Conservation (phyloP, 331 rosid species). For the Saraca asoca region DNA sequence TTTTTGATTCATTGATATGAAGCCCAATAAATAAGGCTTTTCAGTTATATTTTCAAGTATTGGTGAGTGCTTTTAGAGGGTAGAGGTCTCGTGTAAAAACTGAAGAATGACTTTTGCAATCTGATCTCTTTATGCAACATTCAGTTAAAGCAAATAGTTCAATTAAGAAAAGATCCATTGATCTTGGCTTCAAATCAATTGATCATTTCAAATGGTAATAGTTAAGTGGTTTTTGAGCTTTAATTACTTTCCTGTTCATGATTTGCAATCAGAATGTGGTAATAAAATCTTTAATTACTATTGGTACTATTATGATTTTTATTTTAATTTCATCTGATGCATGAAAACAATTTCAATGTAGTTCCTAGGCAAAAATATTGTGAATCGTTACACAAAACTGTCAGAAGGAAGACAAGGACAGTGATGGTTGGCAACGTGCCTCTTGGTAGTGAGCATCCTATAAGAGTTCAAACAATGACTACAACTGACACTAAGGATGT, state of each 20-base stretch:
- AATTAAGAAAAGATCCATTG: background rate
- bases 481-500: constrained; percentile 94
- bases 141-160: background rate
- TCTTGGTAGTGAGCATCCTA: constrained; percentile 92
- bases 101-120: constrained; percentile 12
- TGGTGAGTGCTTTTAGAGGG: constrained; percentile 5
- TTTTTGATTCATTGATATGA: background rate
- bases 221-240: no score
- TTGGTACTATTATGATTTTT: constrained; percentile 17
- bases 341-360: constrained; percentile 39
- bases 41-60: background rate
- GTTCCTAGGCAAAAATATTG: constrained; percentile 96
- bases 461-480: constrained; percentile 97
- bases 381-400: constrained; percentile 77
- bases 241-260: no score
- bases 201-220: no score
- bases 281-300: constrained; percentile 3
- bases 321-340: constrained; percentile 36
- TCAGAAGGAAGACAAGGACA: constrained; percentile 88
- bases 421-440: constrained; percentile 93
- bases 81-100: background rate
- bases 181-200: constrained; percentile 2
- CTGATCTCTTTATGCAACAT: background rate
- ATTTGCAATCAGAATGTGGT: no score
- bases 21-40: background rate